Conservation (phyloP, 2,329 filamentous ascomycete genomes). For the Eutypella sp. region DNA sequence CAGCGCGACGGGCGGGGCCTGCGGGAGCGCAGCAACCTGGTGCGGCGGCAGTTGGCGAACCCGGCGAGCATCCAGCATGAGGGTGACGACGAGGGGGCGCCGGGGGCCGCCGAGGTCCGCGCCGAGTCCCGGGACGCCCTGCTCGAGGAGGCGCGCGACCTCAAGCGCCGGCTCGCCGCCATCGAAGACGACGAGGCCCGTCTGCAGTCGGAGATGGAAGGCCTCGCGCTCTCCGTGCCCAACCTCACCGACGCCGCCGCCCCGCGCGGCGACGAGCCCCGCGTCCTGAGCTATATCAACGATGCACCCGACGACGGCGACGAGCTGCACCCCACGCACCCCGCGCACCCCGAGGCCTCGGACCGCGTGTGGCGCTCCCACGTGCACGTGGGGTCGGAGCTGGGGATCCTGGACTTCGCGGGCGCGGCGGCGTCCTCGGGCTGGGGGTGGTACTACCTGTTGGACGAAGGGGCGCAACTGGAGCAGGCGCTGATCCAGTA, state of each 20-base stretch:
- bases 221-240: conserved; percentile 72
- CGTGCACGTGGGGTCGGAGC: conserved; percentile 76
- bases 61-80: conserved; percentile 40
- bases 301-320: conserved; percentile 13
- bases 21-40: conserved; percentile 60
- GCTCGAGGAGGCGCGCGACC: conserved; percentile 55
- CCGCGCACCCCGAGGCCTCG: conserved; percentile 46
- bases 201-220: conserved; percentile 61
- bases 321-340: neutral
- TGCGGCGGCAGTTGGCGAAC: conserved; percentile 55
- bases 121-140: conserved; percentile 37
- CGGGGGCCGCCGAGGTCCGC: conserved; percentile 20
- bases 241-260: conserved; percentile 78
- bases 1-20: conserved; percentile 57
- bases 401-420: conserved; percentile 89
- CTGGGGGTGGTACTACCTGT: conserved; percentile 97
- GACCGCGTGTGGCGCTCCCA: conserved; percentile 64
- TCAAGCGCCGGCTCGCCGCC: conserved; percentile 58
- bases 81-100: conserved; percentile 32
- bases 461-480: conserved; percentile 87
- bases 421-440: conserved; percentile 76
- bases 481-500: conserved; percentile 92
- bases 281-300: conserved; percentile 74
- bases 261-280: conserved; percentile 62
- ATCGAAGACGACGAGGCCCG: conserved; percentile 59